Evolutionary conservation across 805 yeast genomes (phyloP), one percentile per base, ranked within the genome.

Genomic region (Sungouiozyma intestinalis): DNA sequence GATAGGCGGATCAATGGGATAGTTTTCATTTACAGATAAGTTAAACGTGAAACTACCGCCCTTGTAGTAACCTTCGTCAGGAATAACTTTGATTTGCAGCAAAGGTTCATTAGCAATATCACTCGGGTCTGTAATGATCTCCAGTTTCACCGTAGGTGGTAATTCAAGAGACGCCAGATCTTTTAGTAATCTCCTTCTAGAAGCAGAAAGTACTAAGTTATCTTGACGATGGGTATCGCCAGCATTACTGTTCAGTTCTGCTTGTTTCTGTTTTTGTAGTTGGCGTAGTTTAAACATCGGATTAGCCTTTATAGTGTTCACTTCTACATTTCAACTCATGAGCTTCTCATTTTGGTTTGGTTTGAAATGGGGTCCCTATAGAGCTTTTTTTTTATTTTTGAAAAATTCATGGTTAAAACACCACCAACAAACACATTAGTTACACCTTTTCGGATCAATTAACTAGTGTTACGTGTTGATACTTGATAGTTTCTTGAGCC

Each of bases 1-100:
- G 55, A 79, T 83, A 8, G 98, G 98, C 7, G 97, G 87, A 40
- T 84, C 92, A 44, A 88, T 92, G 2, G 98, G 98, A 62, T 79
- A 90, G 50, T 77, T 79, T 34, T 76, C 77, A 39, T 76, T 74
- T 34, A 88, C 70, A 27, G 65, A 67, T 37, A 88, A 75, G n/a
- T 68, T 66, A 60, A 90, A 90, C 16, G 58, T 58, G 63, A 90
- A 57, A 16, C 43, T 43, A 1, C 63, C 64, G 32, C 44, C 48
- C 17, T 38, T 40, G 44, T 60, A 60, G 39, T 42, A 53, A 4
- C 63, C 63, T 40, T 55, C 60, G 40, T 58, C 59, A 1, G 63
- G 63, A 8, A 36, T 35, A 3, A 58, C 47, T 7, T 17, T 41
- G 5, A 58, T 43, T n/a, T 45, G 36, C 2, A 58, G 37, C 18